Evolutionary conservation across 2,329 filamentous ascomycete genomes (phyloP), one percentile per base, ranked within the genome.

Genomic region (Cladosporium sp.): DNA sequence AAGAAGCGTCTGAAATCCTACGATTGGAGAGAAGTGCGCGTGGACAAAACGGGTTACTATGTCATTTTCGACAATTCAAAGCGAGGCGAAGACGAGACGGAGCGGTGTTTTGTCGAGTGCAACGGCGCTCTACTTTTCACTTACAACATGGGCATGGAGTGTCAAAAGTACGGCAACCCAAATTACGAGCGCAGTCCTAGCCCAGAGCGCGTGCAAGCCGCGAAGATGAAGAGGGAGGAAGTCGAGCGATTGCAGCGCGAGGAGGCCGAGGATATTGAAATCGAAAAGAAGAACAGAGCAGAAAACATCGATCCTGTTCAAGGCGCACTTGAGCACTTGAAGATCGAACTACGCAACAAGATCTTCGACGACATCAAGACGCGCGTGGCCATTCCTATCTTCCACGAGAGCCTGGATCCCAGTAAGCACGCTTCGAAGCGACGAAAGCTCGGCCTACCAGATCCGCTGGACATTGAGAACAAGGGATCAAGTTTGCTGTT

Each of bases 101-200:
- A 88, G 58, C 80, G 87, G 55, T 96, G 91, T 65, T 91, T 83
- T 67, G 78, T 82, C 48, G 80, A 84, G 45, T 90, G 88, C 58
- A 85, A 96, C 65, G 85, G 87, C 66, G 85, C 86, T 38, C 80
- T 87, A 5, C 82, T 99, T 56, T 99, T 99, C 73, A 96, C 87
- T 1, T 97, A 97, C 60, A 79, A 80, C 54, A 92, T 99, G 87
- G 81, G 83, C 39, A 95, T 99, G 89, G 86, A 92, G 64, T 84
- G 89, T 50, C 86, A 86, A 57, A 77, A 80, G 55, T 83, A 83
- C 61, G 83, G 83, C 36, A 83, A 84, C 61, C 80, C 82, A 11
- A 76, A 81, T 57, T 83, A 84, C 60, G 76, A 81, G 57, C 70
- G 75, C 49, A 77, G 74, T 54, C 75, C 75, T 9, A 77, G 73